Percentiles rank a stretch among this genome's conserved stretches.
These are phyloP conservation scores for Phytophthora pisi DNA, from an alignment of 352 stramenopile genomes.

Conservation along the genomic window DNA sequence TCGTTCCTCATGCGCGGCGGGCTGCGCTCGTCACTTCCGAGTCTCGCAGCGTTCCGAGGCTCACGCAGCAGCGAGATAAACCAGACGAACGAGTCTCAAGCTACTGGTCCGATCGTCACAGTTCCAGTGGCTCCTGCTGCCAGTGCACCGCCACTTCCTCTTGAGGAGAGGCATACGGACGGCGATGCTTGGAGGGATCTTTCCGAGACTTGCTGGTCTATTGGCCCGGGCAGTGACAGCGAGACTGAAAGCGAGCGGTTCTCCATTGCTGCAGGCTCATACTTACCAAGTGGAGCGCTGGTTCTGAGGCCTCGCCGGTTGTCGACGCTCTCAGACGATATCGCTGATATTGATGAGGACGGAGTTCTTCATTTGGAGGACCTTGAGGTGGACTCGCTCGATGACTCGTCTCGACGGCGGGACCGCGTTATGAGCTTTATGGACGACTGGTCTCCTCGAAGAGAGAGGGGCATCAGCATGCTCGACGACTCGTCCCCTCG, in stretches of 20 bases:
- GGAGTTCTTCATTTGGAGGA: not conserved
- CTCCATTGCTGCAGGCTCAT: not conserved
- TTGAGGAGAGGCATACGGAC: conserved; percentile 4
- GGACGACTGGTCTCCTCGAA: conserved; percentile 9
- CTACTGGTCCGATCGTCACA: conserved; percentile 10
- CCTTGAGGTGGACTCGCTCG: conserved; percentile 11
- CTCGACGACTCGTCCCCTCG: conserved; percentile 30
- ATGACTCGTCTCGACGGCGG: conserved; percentile 31
- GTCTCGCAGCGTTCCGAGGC: conserved; percentile 7
- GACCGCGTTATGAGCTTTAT: conserved; percentile 11
- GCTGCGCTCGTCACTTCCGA: conserved; percentile 17
- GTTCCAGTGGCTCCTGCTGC: not conserved
- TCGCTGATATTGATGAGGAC: conserved; percentile 18
- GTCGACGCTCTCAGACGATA: conserved; percentile 25
- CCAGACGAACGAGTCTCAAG: not conserved
- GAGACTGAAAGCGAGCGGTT: conserved; percentile 30
- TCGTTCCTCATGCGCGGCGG: conserved; percentile 21
- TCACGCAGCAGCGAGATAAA: conserved; percentile 11
- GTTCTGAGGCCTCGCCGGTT: conserved; percentile 13
- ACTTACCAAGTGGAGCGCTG: not conserved
- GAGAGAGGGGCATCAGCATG: conserved; percentile 21
- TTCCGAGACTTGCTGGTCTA: conserved; percentile 45
- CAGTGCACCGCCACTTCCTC: not conserved
- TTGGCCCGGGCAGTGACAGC: conserved; percentile 36
- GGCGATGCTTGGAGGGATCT: conserved; percentile 25